Conservation (phyloP, 352 stramenopile species). For the Lagenidium giganteum region DNA sequence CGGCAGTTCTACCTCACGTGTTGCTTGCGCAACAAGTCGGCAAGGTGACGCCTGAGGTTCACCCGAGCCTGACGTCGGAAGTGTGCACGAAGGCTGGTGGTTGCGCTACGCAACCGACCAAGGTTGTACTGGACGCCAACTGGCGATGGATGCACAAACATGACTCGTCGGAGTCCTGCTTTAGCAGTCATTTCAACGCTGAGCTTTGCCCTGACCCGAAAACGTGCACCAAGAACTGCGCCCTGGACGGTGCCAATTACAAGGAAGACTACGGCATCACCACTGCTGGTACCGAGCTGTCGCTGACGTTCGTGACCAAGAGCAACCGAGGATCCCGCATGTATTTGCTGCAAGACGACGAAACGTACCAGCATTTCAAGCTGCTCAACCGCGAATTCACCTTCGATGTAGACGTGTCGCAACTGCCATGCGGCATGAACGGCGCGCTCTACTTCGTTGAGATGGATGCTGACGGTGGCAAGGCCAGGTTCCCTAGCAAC, state of each 20-base stretch:
- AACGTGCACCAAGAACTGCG: slow-evolving; percentile 48
- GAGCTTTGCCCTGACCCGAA: slow-evolving; percentile 40
- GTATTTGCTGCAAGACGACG: slow-evolving; percentile 39
- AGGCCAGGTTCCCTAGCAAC: slow-evolving; percentile 22
- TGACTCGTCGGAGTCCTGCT: slow-evolving; percentile 68
- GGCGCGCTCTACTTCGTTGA: slow-evolving; percentile 76
- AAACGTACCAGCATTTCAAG: slow-evolving; percentile 57
- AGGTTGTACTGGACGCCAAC: slow-evolving; percentile 67
- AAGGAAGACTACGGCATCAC: slow-evolving; percentile 57
- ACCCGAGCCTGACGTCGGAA: slow-evolving; percentile 43
- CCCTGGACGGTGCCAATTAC: slow-evolving; percentile 63
- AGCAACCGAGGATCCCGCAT: slow-evolving; percentile 60
- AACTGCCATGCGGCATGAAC: slow-evolving; percentile 62
- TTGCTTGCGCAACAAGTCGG: slow-evolving; percentile 49
- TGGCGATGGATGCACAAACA: slow-evolving; percentile 68
- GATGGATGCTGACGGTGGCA: slow-evolving; percentile 61
- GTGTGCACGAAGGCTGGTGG: slow-evolving; percentile 32
- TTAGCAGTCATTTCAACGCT: slow-evolving; percentile 45
- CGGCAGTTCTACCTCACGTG: too few relatives aligned
- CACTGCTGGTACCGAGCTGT: slow-evolving; percentile 30
- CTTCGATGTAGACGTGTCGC: slow-evolving; percentile 60
- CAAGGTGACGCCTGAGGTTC: slow-evolving; percentile 35
- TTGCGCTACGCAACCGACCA: slow-evolving; percentile 38
- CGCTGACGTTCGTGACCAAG: slow-evolving; percentile 53
- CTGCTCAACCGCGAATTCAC: slow-evolving; percentile 70